Evolutionary conservation across 2,329 filamentous ascomycete genomes (phyloP).

Genomic region (Neoarthrinium moseri): DNA sequence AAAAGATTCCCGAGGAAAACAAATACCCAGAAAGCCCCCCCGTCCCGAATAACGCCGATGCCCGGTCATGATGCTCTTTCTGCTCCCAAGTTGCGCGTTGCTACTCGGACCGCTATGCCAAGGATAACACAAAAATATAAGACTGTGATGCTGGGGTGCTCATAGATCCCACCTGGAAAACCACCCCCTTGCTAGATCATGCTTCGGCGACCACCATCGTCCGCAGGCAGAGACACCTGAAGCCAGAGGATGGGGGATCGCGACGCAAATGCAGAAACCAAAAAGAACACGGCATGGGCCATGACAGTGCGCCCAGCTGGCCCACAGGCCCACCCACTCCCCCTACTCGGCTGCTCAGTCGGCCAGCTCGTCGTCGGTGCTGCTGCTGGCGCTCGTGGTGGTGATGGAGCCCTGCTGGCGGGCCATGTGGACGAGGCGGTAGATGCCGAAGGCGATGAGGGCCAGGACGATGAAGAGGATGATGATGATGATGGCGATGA

Average conservation of each 20-base stretch:
- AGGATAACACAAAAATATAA: too few relatives aligned
- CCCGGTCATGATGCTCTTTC: too few relatives aligned
- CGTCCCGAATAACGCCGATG: background rate
- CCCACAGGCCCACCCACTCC: background rate
- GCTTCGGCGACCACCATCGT: too few relatives aligned
- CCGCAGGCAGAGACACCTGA: background rate
- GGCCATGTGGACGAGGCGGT: conserved; percentile 55
- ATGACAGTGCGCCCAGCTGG: background rate
- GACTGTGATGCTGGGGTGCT: too few relatives aligned
- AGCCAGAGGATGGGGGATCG: background rate
- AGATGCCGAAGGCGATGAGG: conserved; percentile 62
- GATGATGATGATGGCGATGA: conserved; percentile 68
- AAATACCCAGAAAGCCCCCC: too few relatives aligned
- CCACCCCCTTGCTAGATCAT: background rate
- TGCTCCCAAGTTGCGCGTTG: too few relatives aligned
- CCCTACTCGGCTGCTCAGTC: background rate
- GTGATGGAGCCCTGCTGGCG: conserved; percentile 30
- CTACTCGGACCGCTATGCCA: too few relatives aligned
- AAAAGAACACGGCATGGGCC: background rate
- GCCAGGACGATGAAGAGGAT: conserved; percentile 63
- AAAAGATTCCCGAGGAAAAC: too few relatives aligned
- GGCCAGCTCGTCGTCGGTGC: conserved; percentile 10
- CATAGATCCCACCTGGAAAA: background rate
- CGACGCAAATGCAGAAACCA: too few relatives aligned
- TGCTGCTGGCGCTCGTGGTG: conserved; percentile 18